phyloP scores from a whole-genome alignment of 2,329 filamentous ascomycete genomes.

The Corniculantispora saksenae region DNA sequence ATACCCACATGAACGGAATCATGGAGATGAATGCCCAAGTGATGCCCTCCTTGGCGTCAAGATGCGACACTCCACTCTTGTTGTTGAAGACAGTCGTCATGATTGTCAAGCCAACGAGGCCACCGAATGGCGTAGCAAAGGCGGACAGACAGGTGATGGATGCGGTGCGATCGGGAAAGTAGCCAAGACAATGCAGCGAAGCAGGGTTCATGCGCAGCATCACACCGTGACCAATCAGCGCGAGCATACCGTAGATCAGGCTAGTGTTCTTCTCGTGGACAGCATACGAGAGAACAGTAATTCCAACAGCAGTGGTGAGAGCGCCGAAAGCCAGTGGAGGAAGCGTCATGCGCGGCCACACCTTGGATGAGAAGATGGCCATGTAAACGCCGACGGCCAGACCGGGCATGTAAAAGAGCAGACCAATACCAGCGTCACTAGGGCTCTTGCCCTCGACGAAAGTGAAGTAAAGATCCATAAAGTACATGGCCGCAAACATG shows the following conservation, averaged over 20 bases:
- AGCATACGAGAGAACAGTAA: slow-evolving; percentile 60
- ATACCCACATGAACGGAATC: slow-evolving; percentile 19
- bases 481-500: slow-evolving; percentile 60
- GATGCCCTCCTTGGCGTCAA: slow-evolving; percentile 14
- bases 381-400: slow-evolving; percentile 52
- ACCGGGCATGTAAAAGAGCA: slow-evolving; percentile 58
- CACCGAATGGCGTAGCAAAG: slow-evolving; percentile 63
- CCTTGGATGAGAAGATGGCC: slow-evolving; percentile 61
- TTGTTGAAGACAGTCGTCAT: slow-evolving; percentile 73
- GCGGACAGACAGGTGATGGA: slow-evolving; percentile 60
- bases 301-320: slow-evolving; percentile 57
- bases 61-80: slow-evolving; percentile 21
- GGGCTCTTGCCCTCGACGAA: slow-evolving; percentile 47
- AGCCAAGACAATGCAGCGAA: slow-evolving; percentile 62
- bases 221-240: slow-evolving; percentile 61
- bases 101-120: slow-evolving; percentile 64
- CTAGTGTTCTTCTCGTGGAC: slow-evolving; percentile 48
- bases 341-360: slow-evolving; percentile 63
- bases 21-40: slow-evolving; percentile 17
- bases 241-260: slow-evolving; percentile 67
- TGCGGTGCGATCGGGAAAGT: slow-evolving; percentile 59
- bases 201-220: slow-evolving; percentile 65
- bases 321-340: slow-evolving; percentile 57
- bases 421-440: slow-evolving; percentile 49
- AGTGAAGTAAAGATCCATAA: slow-evolving; percentile 68